Conservation (phyloP, 1,139 yeast species). For the Kazachstania sp. region DNA sequence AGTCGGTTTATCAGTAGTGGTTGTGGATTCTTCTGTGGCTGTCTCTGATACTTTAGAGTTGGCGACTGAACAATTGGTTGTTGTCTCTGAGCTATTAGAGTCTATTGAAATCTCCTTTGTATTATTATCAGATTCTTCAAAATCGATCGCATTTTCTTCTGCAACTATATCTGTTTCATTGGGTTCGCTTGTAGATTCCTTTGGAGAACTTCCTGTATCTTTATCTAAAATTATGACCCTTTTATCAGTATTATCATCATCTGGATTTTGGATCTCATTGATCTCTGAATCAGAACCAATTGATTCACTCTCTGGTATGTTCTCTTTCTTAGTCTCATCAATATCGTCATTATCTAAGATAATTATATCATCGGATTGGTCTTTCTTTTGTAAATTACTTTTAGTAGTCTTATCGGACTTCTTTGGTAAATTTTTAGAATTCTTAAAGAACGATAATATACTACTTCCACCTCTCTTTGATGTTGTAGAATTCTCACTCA, state of each 20-base stretch:
- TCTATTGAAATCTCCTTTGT: no score
- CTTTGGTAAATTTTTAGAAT: background rate
- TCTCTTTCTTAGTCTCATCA: background rate
- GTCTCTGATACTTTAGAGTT: no score
- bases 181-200: background rate
- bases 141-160: background rate
- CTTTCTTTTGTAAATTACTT: background rate
- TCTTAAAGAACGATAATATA: constrained; percentile 20
- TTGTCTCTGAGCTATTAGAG: no score
- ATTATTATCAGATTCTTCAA: background rate
- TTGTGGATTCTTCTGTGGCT: no score
- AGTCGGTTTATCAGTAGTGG: no score
- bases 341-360: background rate
- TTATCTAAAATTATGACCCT: background rate
- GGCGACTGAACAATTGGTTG: no score
- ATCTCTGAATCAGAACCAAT: background rate
- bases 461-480: constrained; percentile 10
- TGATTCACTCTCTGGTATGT: background rate
- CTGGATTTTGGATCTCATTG: background rate
- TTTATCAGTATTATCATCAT: background rate
- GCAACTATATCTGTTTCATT: background rate
- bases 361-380: background rate
- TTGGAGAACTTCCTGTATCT: background rate
- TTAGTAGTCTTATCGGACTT: no score
- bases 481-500: background rate